Percentiles rank a stretch among this genome's conserved stretches.
Evolutionary conservation across 176 grass and related monocot genomes (phyloP).

Genomic region (Saccharum spontaneum): DNA sequence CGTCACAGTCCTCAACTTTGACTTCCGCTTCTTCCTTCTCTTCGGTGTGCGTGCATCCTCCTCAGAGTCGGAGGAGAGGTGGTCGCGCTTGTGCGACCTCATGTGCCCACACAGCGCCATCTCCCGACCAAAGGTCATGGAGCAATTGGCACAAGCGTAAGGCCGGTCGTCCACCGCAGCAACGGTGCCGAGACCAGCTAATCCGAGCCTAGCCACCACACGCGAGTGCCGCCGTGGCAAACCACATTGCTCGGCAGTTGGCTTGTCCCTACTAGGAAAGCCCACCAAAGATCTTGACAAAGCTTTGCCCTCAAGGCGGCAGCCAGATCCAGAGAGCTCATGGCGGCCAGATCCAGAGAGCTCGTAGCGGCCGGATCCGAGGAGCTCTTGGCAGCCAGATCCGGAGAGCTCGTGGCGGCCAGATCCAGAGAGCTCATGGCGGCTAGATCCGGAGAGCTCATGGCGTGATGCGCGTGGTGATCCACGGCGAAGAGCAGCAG

Average conservation of each 20-base stretch:
- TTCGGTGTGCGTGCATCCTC: not conserved
- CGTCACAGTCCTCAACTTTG: rapidly evolving
- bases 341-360: no score
- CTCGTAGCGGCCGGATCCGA: no score
- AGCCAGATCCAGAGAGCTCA: no score
- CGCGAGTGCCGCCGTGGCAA: not conserved
- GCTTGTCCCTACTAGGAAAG: not conserved
- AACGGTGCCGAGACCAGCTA: no score
- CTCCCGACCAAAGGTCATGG: not conserved
- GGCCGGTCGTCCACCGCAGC: rapidly evolving
- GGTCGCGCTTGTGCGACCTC: not conserved
- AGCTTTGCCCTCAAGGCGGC: not conserved
- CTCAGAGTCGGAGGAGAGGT: rapidly evolving
- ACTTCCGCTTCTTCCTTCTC: not conserved
- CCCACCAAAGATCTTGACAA: rapidly evolving
- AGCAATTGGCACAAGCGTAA: not conserved
- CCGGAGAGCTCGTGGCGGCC: no score
- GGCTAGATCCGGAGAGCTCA: no score
- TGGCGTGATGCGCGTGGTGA: not conserved
- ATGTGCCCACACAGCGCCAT: not conserved
- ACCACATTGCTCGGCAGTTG: not conserved
- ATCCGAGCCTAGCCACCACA: not conserved
- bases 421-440: no score
- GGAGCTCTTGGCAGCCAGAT: no score
- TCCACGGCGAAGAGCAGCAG: not conserved